Conservation (phyloP, 2,329 filamentous ascomycete species). For the Trichoderma arundinaceum region DNA sequence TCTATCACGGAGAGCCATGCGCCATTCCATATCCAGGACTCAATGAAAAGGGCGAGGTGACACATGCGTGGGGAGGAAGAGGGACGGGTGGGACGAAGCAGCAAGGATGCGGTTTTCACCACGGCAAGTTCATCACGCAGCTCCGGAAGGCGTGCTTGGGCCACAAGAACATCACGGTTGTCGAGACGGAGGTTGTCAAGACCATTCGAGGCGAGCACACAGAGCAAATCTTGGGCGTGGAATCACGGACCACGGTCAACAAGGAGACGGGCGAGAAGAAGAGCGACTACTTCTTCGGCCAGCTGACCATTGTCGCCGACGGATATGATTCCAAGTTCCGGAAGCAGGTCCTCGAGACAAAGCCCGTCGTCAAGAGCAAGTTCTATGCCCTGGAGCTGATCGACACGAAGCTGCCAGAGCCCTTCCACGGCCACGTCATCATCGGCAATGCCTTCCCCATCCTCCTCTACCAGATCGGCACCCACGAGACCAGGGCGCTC, state of each 20-base stretch:
- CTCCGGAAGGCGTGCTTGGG: constrained; percentile 75
- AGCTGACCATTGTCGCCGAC: constrained; percentile 87
- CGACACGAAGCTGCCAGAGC: constrained; percentile 78
- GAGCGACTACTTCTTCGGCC: constrained; percentile 81
- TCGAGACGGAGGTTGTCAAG: constrained; percentile 85
- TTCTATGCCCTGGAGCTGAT: constrained; percentile 95
- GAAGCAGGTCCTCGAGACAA: constrained; percentile 71
- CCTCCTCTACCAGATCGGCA: constrained; percentile 95
- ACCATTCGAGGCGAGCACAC: constrained; percentile 73
- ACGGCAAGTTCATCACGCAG: constrained; percentile 88
- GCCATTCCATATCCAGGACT: constrained; percentile 79
- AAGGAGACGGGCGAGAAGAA: constrained; percentile 60
- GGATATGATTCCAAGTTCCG: constrained; percentile 93
- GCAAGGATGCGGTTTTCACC: constrained; percentile 85
- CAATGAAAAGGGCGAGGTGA: constrained; percentile 53
- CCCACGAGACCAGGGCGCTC: constrained; percentile 87
- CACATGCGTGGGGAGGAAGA: constrained; percentile 45
- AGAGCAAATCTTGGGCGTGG: constrained; percentile 80
- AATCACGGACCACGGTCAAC: constrained; percentile 67
- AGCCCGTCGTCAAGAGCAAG: constrained; percentile 77
- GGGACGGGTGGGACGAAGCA: constrained; percentile 50
- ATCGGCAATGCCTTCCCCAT: constrained; percentile 78
- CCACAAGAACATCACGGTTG: constrained; percentile 83
- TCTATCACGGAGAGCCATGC: constrained; percentile 77
- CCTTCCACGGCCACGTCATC: constrained; percentile 83